These are phyloP conservation scores for Porcisia deanei DNA, from an alignment of 208 protist genomes.

Conservation along the genomic window DNA sequence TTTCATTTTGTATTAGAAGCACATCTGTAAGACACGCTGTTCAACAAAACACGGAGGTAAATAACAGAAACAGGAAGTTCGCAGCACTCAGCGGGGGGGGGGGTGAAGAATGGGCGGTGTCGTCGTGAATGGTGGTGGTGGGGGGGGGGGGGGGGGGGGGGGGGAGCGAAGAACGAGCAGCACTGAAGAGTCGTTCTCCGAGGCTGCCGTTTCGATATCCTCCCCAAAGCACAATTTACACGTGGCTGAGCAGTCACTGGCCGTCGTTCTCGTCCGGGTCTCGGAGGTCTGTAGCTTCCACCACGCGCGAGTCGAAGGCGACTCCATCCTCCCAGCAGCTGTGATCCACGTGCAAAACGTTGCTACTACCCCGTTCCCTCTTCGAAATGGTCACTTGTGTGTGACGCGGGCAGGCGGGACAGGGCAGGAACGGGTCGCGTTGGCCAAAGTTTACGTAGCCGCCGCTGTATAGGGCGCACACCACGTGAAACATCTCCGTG, in stretches of 20 bases:
- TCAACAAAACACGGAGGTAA: background rate
- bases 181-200: background rate
- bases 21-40: background rate
- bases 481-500: conserved; percentile 76
- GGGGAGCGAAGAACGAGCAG: background rate
- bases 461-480: conserved; percentile 76
- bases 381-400: conserved; percentile 59
- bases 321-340: conserved; percentile 81
- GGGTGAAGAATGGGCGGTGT: background rate
- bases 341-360: conserved; percentile 45
- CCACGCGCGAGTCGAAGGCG: conserved; percentile 83
- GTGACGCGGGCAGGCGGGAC: conserved; percentile 78
- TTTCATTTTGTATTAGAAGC: background rate
- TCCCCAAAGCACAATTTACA: background rate
- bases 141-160: background rate
- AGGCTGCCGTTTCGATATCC: too few relatives aligned
- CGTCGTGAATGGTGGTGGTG: too few relatives aligned
- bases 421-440: conserved; percentile 79
- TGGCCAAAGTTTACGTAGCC: conserved; percentile 91
- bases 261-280: conserved; percentile 86
- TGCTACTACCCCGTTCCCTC: conserved; percentile 9
- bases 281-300: conserved; percentile 74
- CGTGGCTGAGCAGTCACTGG: conserved; percentile 7
- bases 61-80: background rate
- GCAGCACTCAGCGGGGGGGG: background rate